phyloP scores from a whole-genome alignment of 768 basidiomycete genomes.

The Leucocoprinus leucothites region DNA sequence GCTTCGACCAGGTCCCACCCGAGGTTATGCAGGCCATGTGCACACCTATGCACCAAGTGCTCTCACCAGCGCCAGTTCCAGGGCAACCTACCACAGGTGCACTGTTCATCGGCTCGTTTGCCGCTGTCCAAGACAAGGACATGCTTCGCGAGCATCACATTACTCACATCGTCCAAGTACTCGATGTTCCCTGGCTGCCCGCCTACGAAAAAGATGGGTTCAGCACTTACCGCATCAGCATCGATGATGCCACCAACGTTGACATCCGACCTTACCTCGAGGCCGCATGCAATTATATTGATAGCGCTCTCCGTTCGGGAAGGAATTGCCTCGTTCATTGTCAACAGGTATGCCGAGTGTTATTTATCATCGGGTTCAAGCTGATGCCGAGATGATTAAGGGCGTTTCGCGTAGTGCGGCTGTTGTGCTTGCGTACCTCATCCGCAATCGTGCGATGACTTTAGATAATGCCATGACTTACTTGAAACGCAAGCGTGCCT shows the following conservation, averaged over 20 bases:
- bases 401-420: slow-evolving; percentile 77
- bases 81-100: slow-evolving; percentile 35
- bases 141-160: slow-evolving; percentile 49
- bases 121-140: slow-evolving; percentile 54
- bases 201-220: slow-evolving; percentile 44
- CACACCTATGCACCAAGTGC: slow-evolving; percentile 79
- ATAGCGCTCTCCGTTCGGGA: slow-evolving; percentile 54
- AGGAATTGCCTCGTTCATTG: slow-evolving; percentile 75
- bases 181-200: slow-evolving; percentile 65
- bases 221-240: slow-evolving; percentile 62
- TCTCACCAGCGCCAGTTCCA: slow-evolving; percentile 35
- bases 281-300: slow-evolving; percentile 64
- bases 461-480: slow-evolving; percentile 63
- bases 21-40: slow-evolving; percentile 84
- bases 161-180: slow-evolving; percentile 61
- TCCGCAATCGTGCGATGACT: slow-evolving; percentile 68
- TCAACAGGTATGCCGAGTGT: slow-evolving; percentile 59
- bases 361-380: background rate
- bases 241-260: slow-evolving; percentile 56
- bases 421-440: slow-evolving; percentile 80
- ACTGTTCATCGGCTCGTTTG: slow-evolving; percentile 68
- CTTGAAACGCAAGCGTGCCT: slow-evolving; percentile 63
- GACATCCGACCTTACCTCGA: slow-evolving; percentile 71
- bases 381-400: slow-evolving; percentile 28
- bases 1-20: slow-evolving; percentile 70